Base-by-base conservation (phyloP, 2,329 filamentous ascomycete genomes). In the Botrytis tulipae region DNA sequence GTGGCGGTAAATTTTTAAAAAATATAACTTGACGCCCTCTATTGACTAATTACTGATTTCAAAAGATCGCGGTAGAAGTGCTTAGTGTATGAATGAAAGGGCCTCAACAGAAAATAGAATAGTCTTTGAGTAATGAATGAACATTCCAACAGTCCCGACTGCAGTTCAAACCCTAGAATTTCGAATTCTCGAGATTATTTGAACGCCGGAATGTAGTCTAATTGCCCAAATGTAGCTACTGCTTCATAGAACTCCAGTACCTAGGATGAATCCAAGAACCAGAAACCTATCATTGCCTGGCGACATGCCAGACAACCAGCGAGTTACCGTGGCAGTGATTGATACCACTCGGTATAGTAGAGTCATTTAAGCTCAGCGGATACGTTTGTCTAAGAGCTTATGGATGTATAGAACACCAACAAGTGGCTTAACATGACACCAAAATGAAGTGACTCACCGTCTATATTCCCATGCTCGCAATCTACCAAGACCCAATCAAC, bases 401-500 rank as follows among this genome's bases (percentile, higher is more conserved):
- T 20, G 32, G 29, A 51, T 20, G 25, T 25, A 20, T 16, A 20
- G 22, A 20, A 25, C 46, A 29, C 46, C 16, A 67, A 18, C 16
- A 29, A 25, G 35, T 42, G 48, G 40, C 12, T 16, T 57, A 4
- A 16, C 14, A 40, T 14, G 10, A 73, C 40, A n/a, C 20, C 57
- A 70, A 32, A 54, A 44, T 40, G 46, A 35, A 74, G 7, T 32
- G 42, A 74, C 79, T 72, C 79, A 86, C 85, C 86, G 75, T 87
- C 86, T 59, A 89, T 86, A 72, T 86, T 87, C 10, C 87, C 87
- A 78, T 89, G 87, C 74, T 87, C 86, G 77, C 86, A 87, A 78
- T 88, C 87, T 40, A 88, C 87, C 80, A 91, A 84, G 16, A 93
- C 87, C 86, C 90, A 92, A 79, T 92, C 90, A 1, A 90, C 85